Base-by-base conservation (phyloP, 164 flowering plant genomes). In the Aristolochia contorta region DNA sequence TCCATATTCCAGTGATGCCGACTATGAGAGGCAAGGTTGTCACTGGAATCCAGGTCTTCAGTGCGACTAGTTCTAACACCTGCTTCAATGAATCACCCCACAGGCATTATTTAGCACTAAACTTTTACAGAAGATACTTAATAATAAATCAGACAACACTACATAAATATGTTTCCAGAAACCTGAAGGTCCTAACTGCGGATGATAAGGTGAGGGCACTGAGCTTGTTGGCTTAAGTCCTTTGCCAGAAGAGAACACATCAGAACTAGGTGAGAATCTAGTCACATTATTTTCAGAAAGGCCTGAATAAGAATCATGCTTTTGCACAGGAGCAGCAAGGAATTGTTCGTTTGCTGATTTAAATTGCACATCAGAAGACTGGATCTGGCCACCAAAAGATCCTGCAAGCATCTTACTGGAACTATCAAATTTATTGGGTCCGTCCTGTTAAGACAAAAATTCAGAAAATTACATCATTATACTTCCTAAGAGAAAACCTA, bases 1-100 rank as follows among this genome's bases (percentile, higher is more conserved):
- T 82, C 86, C 91, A 84, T 84, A 60, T 67, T 74, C 91, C 93
- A 82, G 37, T 71, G 62, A 54, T 81, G 77, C 63, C 71, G 64
- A 56, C 69, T 71, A 0, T 21, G 13, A n/a, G 74, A 58, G 54
- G 23, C 8, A 71, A 61, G 67, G 43, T 54, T 66, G 16, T 78
- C 67, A 62, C 63, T 69, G 16, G 80, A 32, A 54, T 70, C 66
- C 37, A 72, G 65, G 27, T 15, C 47, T 48, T 71, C 80, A 62
- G 43, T 64, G 27, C 57, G 63, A 23, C 64, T 68, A 53, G 57
- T 20, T 67, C 51, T 59, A 65, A 25, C 16, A 47, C 68, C 86
- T 86, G 76, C n/a, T 37, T 67, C 32, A 56, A 47, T 23, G 51
- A 60, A 54, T 6, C 24, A 48, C 21, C 24, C 49, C 41, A 24